Conservation (phyloP, 1,139 yeast species). For the Fermentozyma sake region DNA sequence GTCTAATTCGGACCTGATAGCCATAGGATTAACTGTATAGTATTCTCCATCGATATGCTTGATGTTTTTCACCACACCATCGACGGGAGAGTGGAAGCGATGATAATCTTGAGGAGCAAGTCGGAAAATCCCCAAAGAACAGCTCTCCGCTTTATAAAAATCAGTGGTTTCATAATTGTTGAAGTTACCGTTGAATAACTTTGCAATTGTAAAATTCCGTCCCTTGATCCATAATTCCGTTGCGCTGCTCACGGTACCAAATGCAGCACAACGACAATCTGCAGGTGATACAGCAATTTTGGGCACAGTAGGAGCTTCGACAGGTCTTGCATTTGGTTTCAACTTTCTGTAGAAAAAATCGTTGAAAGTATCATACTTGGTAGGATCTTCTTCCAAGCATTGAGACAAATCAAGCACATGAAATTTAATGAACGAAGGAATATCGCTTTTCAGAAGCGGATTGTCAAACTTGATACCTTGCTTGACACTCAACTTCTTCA, state of each 20-base stretch:
- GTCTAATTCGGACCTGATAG: slow-evolving; percentile 79
- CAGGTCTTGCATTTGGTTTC: slow-evolving; percentile 63
- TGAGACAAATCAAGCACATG: slow-evolving; percentile 73
- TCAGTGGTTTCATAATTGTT: slow-evolving; percentile 44
- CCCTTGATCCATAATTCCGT: slow-evolving; percentile 91
- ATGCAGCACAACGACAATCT: slow-evolving; percentile 80
- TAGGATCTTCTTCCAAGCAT: slow-evolving; percentile 48
- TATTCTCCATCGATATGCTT: slow-evolving; percentile 79
- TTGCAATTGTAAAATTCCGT: slow-evolving; percentile 61
- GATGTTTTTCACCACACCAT: slow-evolving; percentile 65
- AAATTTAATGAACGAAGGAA: slow-evolving; percentile 74
- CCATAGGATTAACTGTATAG: slow-evolving; percentile 97
- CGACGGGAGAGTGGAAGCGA: slow-evolving; percentile 85
- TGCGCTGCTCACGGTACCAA: slow-evolving; percentile 57
- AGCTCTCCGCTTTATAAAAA: slow-evolving; percentile 33
- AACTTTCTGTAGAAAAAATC: slow-evolving; percentile 83
- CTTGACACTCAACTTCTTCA: slow-evolving; percentile 64
- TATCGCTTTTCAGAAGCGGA: slow-evolving; percentile 61
- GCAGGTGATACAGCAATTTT: slow-evolving; percentile 73
- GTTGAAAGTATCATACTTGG: slow-evolving; percentile 66
- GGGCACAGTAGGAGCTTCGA: slow-evolving; percentile 52
- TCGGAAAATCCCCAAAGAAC: slow-evolving; percentile 74
- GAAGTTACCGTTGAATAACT: slow-evolving; percentile 59
- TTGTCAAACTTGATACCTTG: slow-evolving; percentile 84
- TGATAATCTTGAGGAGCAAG: slow-evolving; percentile 97